Evolutionary conservation across 805 yeast species (phyloP).

Genomic region (Candida piceae): DNA sequence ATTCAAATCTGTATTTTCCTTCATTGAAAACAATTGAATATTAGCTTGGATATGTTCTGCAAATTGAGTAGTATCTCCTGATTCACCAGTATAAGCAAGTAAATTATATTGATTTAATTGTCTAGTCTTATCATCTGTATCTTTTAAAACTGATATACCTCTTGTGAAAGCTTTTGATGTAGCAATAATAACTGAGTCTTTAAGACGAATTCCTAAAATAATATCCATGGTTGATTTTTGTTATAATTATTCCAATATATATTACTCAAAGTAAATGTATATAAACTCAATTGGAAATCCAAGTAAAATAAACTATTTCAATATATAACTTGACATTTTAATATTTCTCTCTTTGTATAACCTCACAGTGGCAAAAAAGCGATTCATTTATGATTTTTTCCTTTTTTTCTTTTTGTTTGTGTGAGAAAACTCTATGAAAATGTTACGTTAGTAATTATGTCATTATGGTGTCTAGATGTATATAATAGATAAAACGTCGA

Average conservation of each 20-base stretch:
- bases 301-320: too few species aligned
- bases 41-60: slow-evolving; percentile 94
- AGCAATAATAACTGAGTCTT: slow-evolving; percentile 79
- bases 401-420: too few species aligned
- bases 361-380: too few species aligned
- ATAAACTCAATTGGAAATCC: too few species aligned
- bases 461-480: too few species aligned
- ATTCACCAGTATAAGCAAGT: slow-evolving; percentile 90
- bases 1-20: slow-evolving; percentile 76
- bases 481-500: too few species aligned
- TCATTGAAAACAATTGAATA: slow-evolving; percentile 78
- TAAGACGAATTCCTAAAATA: slow-evolving; percentile 76
- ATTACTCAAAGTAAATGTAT: too few species aligned
- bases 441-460: too few species aligned
- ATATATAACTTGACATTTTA: too few species aligned
- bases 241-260: not conserved
- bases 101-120: slow-evolving; percentile 67
- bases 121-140: slow-evolving; percentile 76
- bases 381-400: too few species aligned
- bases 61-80: slow-evolving; percentile 94
- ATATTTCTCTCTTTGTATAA: too few species aligned
- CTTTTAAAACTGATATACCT: slow-evolving; percentile 78
- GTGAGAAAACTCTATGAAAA: too few species aligned
- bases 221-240: slow-evolving; percentile 63
- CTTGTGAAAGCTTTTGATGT: slow-evolving; percentile 94